Conservation (phyloP, 106 monocot genomes). For the Apostasia ramifera region DNA sequence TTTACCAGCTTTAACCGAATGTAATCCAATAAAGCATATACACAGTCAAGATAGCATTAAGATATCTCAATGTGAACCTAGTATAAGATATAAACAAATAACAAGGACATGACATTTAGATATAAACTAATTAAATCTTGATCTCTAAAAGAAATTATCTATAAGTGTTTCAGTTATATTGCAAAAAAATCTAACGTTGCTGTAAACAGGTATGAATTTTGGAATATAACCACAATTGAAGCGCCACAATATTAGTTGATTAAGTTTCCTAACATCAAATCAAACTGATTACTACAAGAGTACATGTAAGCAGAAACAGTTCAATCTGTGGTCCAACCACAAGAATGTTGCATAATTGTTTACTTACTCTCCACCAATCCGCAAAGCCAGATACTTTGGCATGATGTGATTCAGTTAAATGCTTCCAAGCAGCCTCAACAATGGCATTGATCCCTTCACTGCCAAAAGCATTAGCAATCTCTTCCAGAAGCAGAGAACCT, state of each 20-base stretch:
- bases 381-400: slow-evolving; percentile 53
- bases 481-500: slow-evolving; percentile 85
- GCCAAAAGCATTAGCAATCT: slow-evolving; percentile 60
- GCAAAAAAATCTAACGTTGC: no score
- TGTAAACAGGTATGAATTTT: no score
- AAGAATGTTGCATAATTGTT: background rate
- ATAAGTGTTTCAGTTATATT: no score
- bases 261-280: background rate
- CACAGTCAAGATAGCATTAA: no score
- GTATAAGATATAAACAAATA: no score
- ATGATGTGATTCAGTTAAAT: slow-evolving; percentile 52
- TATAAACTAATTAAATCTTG: no score
- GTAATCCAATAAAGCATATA: no score
- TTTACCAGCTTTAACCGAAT: no score
- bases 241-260: background rate
- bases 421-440: slow-evolving; percentile 57
- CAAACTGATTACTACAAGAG: background rate
- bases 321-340: background rate
- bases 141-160: no score
- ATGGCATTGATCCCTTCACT: slow-evolving; percentile 53
- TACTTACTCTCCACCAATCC: slow-evolving; percentile 93
- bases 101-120: no score
- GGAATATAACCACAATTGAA: no score
- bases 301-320: background rate
- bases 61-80: no score